These are phyloP conservation scores for Stemphylium vesicarium DNA, from an alignment of 2,329 filamentous ascomycete species.

Conservation along the genomic window DNA sequence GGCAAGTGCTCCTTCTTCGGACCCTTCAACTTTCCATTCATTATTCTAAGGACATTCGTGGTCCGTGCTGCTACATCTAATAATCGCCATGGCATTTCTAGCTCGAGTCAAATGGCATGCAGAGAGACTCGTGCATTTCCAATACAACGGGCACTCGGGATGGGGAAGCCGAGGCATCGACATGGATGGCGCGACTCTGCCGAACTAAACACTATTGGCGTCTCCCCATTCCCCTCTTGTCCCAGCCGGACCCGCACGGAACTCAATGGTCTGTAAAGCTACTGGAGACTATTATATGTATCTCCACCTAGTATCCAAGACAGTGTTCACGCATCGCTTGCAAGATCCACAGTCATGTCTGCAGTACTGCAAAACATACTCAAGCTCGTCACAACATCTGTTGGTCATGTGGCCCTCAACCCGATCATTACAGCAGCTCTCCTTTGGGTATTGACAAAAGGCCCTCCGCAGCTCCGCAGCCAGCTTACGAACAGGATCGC, in stretches of 20 bases:
- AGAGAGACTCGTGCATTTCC: too few species aligned
- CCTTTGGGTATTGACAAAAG: slow-evolving; percentile 41
- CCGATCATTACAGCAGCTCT: slow-evolving; percentile 38
- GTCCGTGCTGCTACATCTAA: too few species aligned
- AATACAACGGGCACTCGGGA: background rate
- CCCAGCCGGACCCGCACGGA: slow-evolving; percentile 10
- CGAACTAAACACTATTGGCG: slow-evolving; percentile 2
- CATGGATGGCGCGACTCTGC: slow-evolving; percentile 1
- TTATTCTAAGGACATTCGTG: too few species aligned
- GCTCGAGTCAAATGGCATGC: too few species aligned
- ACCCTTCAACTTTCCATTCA: too few species aligned
- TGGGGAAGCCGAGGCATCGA: slow-evolving; percentile 8
- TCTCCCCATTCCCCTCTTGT: slow-evolving; percentile 4
- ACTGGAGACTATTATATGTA: background rate
- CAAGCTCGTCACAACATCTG: slow-evolving; percentile 27
- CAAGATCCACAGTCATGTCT: slow-evolving; percentile 23
- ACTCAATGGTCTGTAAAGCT: background rate
- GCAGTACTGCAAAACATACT: slow-evolving; percentile 19
- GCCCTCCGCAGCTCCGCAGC: slow-evolving; percentile 31
- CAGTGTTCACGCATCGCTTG: background rate
- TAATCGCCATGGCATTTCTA: too few species aligned
- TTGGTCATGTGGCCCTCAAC: slow-evolving; percentile 37
- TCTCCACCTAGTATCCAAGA: background rate
- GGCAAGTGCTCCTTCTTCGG: too few species aligned
- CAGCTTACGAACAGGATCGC: slow-evolving; percentile 27